Conservation (phyloP, 768 basidiomycete species). For the Suillus alpinus region DNA sequence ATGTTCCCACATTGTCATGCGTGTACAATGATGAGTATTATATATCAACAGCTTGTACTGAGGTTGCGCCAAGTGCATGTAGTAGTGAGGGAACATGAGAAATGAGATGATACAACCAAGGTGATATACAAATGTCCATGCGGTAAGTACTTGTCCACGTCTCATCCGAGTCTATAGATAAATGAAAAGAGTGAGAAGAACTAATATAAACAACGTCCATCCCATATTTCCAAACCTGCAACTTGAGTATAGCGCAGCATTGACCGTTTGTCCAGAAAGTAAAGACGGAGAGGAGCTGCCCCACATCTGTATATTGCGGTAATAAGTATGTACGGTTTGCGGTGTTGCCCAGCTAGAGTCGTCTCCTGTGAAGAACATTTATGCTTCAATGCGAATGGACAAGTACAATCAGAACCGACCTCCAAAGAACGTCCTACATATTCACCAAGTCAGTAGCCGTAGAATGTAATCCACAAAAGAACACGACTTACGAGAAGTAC, state of each 20-base stretch:
- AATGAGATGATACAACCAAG: not conserved
- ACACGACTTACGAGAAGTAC: constrained; percentile 66
- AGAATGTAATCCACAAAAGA: not conserved
- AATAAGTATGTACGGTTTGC: constrained; percentile 66
- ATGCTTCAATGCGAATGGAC: constrained; percentile 11
- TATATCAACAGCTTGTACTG: not conserved
- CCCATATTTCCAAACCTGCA: not conserved
- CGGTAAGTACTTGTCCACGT: not conserved
- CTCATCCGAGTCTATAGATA: not conserved
- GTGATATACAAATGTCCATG: not conserved
- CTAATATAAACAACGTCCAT: not conserved
- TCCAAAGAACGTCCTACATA: constrained; percentile 74
- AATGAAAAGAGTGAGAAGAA: not conserved
- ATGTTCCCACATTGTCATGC: not conserved
- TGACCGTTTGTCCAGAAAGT: constrained; percentile 22
- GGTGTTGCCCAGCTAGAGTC: constrained; percentile 74
- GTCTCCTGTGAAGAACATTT: constrained; percentile 38
- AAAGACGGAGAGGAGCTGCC: constrained; percentile 51
- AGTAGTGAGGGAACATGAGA: not conserved
- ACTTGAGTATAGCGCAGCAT: constrained; percentile 10
- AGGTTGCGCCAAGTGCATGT: not conserved
- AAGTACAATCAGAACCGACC: constrained; percentile 34
- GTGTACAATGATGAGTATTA: not conserved
- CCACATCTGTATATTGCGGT: constrained; percentile 70
- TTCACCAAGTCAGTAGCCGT: constrained; percentile 3